Percentiles rank a stretch among this genome's conserved stretches.
Conservation (phyloP, 768 basidiomycete genomes). For the Dioszegia crocea region DNA sequence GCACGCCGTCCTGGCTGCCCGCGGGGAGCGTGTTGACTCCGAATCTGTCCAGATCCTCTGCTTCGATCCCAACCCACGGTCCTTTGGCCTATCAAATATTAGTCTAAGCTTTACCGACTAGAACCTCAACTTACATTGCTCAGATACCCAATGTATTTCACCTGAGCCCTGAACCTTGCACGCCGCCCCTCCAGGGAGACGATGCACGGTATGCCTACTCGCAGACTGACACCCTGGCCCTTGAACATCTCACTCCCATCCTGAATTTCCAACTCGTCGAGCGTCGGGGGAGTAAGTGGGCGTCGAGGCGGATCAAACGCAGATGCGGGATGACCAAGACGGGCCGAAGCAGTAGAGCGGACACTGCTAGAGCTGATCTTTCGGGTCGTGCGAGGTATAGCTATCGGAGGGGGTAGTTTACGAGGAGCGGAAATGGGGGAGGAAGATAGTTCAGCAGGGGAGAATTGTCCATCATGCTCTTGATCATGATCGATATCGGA, state of each 20-base stretch:
- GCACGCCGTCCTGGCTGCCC: constrained; percentile 29
- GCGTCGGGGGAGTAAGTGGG: background rate
- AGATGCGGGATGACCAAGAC: constrained; percentile 31
- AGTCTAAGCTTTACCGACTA: background rate
- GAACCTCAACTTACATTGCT: constrained; percentile 16
- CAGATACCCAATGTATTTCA: constrained; percentile 42
- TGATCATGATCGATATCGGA: constrained; percentile 1
- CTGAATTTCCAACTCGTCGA: constrained; percentile 8
- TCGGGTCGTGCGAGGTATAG: constrained; percentile 10
- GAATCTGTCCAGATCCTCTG: constrained; percentile 22
- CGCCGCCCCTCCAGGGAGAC: constrained; percentile 22
- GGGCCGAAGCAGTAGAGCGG: constrained; percentile 2
- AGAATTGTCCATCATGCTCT: too few species aligned
- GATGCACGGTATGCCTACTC: constrained; percentile 46
- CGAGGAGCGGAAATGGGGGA: background rate
- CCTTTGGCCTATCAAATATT: constrained; percentile 23
- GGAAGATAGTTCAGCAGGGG: constrained; percentile 1
- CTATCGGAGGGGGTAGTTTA: constrained; percentile 12
- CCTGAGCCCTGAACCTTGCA: constrained; percentile 35
- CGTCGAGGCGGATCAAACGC: constrained; percentile 40
- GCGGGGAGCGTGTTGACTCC: constrained; percentile 19
- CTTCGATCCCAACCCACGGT: constrained; percentile 46
- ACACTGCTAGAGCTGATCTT: constrained; percentile 14
- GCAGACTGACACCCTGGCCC: constrained; percentile 26
- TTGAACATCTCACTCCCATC: constrained; percentile 20